These are phyloP conservation scores for Hypoxylon subgilvum DNA, from an alignment of 495 filamentous ascomycete genomes.

Conservation along the genomic window DNA sequence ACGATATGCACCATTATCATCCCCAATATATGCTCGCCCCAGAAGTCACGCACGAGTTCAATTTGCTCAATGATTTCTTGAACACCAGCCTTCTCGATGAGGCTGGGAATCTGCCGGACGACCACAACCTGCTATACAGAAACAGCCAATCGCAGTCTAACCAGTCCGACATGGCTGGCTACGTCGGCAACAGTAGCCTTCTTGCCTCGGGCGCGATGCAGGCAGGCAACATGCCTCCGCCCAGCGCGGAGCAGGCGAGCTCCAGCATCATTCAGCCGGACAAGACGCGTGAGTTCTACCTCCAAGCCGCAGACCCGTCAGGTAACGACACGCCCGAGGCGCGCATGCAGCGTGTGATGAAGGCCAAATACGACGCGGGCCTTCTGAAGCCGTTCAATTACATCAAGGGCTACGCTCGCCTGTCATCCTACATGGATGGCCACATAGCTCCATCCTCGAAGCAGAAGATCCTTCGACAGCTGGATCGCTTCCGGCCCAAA, in stretches of 20 bases:
- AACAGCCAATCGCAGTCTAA: conserved; percentile 42
- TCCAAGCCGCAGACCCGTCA: conserved; percentile 92
- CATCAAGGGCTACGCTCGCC: conserved; percentile 88
- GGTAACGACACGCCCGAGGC: conserved; percentile 91
- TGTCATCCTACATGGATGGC: conserved; percentile 88
- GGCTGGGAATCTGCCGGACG: conserved; percentile 67
- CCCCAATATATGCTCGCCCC: conserved; percentile 95
- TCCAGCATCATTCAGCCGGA: conserved; percentile 69
- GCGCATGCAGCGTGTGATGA: conserved; percentile 91
- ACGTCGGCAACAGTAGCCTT: conserved; percentile 48
- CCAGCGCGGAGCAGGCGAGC: conserved; percentile 60
- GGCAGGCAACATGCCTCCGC: conserved; percentile 49
- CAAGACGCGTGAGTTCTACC: conserved; percentile 92
- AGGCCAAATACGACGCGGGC: conserved; percentile 94
- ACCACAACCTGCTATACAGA: conserved; percentile 51
- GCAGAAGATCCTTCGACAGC: conserved; percentile 84
- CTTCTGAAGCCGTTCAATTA: conserved; percentile 97
- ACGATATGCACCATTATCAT: conserved; percentile 93
- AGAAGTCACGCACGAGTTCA: conserved; percentile 94
- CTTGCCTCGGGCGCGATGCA: conserved; percentile 49
- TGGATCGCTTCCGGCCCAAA: conserved; percentile 91
- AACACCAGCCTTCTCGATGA: conserved; percentile 87
- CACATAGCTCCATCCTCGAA: conserved; percentile 80
- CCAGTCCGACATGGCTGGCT: conserved; percentile 43
- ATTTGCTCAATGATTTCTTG: conserved; percentile 93